phyloP scores from a whole-genome alignment of 768 basidiomycete genomes.

The Fomitopsis pulvina region DNA sequence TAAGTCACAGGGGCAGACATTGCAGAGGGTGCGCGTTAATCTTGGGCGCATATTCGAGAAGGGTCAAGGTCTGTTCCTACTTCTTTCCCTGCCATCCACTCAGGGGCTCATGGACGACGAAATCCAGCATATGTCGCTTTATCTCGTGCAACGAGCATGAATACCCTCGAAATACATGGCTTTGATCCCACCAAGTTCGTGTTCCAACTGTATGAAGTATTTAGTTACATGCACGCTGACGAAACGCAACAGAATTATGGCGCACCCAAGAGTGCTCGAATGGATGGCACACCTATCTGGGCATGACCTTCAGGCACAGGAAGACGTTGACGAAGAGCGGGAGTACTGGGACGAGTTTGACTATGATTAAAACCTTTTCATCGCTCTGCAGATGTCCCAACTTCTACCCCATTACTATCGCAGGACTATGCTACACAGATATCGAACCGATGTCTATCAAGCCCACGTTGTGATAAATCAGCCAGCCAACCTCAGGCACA shows the following conservation, averaged over 20 bases:
- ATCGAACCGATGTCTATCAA: too few species aligned
- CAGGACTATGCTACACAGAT: too few species aligned
- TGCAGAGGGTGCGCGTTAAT: slow-evolving; percentile 79
- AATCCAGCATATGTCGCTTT: slow-evolving; percentile 60
- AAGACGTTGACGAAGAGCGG: slow-evolving; percentile 16
- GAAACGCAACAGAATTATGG: slow-evolving; percentile 42
- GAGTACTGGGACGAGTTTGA: slow-evolving; percentile 9
- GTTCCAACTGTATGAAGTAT: not conserved
- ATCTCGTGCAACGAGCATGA: slow-evolving; percentile 64
- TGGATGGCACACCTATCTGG: slow-evolving; percentile 39
- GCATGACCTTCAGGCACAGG: slow-evolving; percentile 5
- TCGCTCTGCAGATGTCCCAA: too few species aligned
- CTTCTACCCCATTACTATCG: too few species aligned
- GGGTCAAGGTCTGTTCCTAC: slow-evolving; percentile 51
- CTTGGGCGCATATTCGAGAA: slow-evolving; percentile 72
- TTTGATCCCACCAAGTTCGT: slow-evolving; percentile 55
- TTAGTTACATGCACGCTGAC: not conserved
- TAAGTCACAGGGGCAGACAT: slow-evolving; percentile 87
- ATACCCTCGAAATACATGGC: slow-evolving; percentile 56
- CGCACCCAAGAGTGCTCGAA: slow-evolving; percentile 54
- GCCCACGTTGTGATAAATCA: too few species aligned
- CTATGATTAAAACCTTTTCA: not conserved
- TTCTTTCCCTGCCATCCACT: not conserved
- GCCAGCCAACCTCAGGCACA: too few species aligned
- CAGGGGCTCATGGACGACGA: not conserved